A percentile compares a stretch with the other conserved stretches of the same genome.
Conservation (phyloP, 192 early-diverging fungal genomes). For the Coemansia sp. region DNA sequence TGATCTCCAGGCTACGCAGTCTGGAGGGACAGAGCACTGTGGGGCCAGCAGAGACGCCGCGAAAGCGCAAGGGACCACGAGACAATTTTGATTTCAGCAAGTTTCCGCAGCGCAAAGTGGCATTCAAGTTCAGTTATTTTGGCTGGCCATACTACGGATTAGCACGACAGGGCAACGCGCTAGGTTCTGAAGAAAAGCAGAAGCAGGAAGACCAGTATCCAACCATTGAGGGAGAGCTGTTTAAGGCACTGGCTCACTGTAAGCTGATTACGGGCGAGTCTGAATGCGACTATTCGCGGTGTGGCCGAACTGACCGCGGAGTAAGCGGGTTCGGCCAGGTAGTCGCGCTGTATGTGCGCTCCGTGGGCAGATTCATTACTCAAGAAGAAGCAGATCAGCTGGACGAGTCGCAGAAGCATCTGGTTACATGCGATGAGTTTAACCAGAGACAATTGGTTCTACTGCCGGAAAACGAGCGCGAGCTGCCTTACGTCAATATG, state of each 20-base stretch:
- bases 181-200: conserved; percentile 37
- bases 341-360: conserved; percentile 73
- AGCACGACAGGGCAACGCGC: conserved; percentile 64
- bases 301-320: conserved; percentile 84
- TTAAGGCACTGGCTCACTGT: conserved; percentile 72
- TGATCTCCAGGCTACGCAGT: conserved; percentile 51
- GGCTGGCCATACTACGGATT: conserved; percentile 89
- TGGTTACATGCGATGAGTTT: conserved; percentile 23
- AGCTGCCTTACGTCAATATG: conserved; percentile 79
- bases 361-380: conserved; percentile 42
- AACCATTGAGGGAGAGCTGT: conserved; percentile 84
- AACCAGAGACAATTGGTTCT: conserved; percentile 26
- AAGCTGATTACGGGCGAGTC: conserved; percentile 69
- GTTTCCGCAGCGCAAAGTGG: conserved; percentile 75
- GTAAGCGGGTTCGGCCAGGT: conserved; percentile 92
- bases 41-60: conserved; percentile 19
- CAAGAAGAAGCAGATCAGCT: conserved; percentile 49
- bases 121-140: conserved; percentile 86
- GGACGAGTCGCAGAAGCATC: conserved; percentile 1
- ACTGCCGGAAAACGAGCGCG: conserved; percentile 30
- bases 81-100: conserved; percentile 71
- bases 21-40: conserved; percentile 32
- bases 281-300: conserved; percentile 75
- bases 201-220: conserved; percentile 53
- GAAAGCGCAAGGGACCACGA: conserved; percentile 24